Base-by-base conservation (phyloP, 768 basidiomycete species). In the Aureoboletus auriporus region DNA sequence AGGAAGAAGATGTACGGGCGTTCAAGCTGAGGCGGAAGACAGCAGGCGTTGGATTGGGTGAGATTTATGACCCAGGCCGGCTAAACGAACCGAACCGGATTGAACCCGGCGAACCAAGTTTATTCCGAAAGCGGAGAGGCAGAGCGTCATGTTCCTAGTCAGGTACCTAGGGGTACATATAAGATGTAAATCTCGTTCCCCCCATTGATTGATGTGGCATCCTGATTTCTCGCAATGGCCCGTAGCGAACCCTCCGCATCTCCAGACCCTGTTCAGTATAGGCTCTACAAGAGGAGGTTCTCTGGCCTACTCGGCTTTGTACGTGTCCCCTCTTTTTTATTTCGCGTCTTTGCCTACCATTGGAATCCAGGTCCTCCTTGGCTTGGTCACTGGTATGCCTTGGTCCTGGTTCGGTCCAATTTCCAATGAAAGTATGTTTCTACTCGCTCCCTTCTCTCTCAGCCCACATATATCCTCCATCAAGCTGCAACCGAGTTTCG, bases 381-480 rank as follows among this genome's bases (percentile, higher is more conserved):
- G 82, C 46, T 62, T 84, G 35, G 74, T 82, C 10, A 70, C 75
- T 2, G 87, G 78, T 6, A 80, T 87, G 83, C 68, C 76, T 7
- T 82, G 81, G 78, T 76, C 85, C 4, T 93, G 89, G 89, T 93
- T 92, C 58, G 89, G 89, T 4, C 86, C 90, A 4, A 91, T 93
- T 46, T 72, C 89, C 0, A 82, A 80, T 36, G 63, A 82, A 56
- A 72, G 89, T 89, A 41, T 73, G 51, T 28, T 13, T 8, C 17
- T n/a, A 1, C 13, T 20, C 2, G 4, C 13, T 1, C 28, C 14
- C 13, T 13, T 6, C 20, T 7, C 26, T 2, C 3, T 7, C 9
- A 47, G 4, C 13, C 16, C 10, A 29, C 36, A 8, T 14, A 17
- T 16, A 6, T 11, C 26, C 17, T 9, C 36, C 33, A 36, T 52